phyloP scores from a whole-genome alignment of 2,329 filamentous ascomycete species.

The Penicillium sp. region DNA sequence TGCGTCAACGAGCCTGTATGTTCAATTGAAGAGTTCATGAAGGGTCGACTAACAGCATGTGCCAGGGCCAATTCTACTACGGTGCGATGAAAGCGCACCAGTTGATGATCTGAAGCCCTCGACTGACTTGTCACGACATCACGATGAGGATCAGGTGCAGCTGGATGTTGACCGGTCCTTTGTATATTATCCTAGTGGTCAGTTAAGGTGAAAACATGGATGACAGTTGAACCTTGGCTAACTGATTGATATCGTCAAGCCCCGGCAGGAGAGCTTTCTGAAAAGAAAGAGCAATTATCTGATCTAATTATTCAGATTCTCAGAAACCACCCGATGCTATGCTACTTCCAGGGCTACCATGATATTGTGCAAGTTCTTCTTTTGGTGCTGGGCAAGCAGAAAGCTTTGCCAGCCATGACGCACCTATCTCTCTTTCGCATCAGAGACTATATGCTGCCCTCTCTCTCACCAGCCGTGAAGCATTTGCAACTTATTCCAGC shows the following conservation, averaged over 20 bases:
- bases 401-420: conserved; percentile 61
- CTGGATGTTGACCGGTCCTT: conserved; percentile 96
- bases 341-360: conserved; percentile 98
- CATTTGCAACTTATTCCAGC: conserved; percentile 85
- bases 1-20: conserved; percentile 75
- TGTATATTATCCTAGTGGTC: conserved; percentile 87
- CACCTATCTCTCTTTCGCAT: conserved; percentile 87
- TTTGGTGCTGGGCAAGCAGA: conserved; percentile 65
- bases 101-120: conserved; percentile 41
- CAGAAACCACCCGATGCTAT: conserved; percentile 73
- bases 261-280: conserved; percentile 62
- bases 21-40: conserved; percentile 20
- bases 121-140: conserved; percentile 65
- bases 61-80: conserved; percentile 49
- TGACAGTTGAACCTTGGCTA: neutral
- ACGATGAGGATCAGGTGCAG: conserved; percentile 83
- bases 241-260: conserved; percentile 46
- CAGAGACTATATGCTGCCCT: conserved; percentile 95
- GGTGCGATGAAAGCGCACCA: conserved; percentile 26
- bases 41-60: conserved; percentile 12
- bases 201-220: conserved; percentile 21
- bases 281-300: conserved; percentile 70
- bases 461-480: conserved; percentile 69
- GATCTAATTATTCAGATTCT: conserved; percentile 75
- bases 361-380: conserved; percentile 96